Evolutionary conservation across 2,329 filamentous ascomycete genomes (phyloP).

Genomic region (Chaetoscypha palmicola): DNA sequence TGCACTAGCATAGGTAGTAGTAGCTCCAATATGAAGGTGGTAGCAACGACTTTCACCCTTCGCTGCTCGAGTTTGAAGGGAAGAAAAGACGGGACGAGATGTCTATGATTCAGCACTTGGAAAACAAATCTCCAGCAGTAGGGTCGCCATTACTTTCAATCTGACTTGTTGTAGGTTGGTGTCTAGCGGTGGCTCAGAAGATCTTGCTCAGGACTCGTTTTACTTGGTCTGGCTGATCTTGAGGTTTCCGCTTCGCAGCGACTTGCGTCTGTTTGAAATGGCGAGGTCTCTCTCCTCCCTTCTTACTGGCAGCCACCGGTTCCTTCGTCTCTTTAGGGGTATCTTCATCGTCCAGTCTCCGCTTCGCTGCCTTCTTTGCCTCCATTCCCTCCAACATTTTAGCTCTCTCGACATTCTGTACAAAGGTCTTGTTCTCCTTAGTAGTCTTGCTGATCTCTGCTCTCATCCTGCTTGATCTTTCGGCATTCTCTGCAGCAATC

Average conservation of each 20-base stretch:
- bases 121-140: too few relatives aligned
- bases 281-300: constrained; percentile 33
- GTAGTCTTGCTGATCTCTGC: constrained; percentile 70
- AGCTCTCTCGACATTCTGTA: constrained; percentile 69
- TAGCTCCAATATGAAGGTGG: too few relatives aligned
- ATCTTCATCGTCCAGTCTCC: constrained; percentile 31
- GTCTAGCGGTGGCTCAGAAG: too few relatives aligned
- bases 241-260: constrained; percentile 41
- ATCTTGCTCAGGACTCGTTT: constrained; percentile 58
- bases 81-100: too few relatives aligned
- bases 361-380: constrained; percentile 47
- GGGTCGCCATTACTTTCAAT: too few relatives aligned
- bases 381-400: constrained; percentile 75
- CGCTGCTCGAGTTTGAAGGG: too few relatives aligned
- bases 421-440: constrained; percentile 75
- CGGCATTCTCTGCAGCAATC: constrained; percentile 75
- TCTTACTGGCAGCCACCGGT: constrained; percentile 24
- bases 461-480: constrained; percentile 66
- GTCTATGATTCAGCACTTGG: too few relatives aligned
- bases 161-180: too few relatives aligned
- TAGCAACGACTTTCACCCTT: too few relatives aligned
- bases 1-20: too few relatives aligned
- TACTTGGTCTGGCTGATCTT: constrained; percentile 48
- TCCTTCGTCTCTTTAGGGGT: constrained; percentile 21
- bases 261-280: constrained; percentile 63